phyloP scores from a whole-genome alignment of 768 basidiomycete species.

The Kwoniella pini region DNA sequence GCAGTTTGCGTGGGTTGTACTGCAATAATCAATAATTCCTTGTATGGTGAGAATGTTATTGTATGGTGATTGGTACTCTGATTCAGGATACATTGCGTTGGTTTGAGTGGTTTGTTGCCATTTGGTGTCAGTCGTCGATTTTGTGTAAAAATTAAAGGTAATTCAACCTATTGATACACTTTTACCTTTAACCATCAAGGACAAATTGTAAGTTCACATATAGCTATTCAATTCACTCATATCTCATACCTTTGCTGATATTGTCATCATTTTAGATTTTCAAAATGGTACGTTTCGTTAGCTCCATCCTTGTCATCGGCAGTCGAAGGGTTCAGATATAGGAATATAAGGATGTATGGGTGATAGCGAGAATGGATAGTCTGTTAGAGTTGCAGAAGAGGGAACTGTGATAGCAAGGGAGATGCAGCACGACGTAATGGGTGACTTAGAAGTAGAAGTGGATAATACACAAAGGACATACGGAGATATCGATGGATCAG shows the following conservation, averaged over 20 bases:
- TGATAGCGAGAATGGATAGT: not conserved
- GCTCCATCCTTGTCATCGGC: no score
- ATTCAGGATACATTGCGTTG: not conserved
- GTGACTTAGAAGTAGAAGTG: no score
- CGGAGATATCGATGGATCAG: no score
- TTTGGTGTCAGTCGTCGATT: not conserved
- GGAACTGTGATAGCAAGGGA: no score
- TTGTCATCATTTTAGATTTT: conserved; percentile 13
- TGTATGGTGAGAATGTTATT: no score
- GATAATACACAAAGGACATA: no score
- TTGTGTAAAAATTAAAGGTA: not conserved
- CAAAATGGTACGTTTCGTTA: conserved; percentile 27
- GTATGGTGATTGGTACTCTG: no score
- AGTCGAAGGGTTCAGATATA: not conserved
- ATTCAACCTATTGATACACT: not conserved
- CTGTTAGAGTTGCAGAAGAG: not conserved
- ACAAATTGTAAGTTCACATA: conserved; percentile 20
- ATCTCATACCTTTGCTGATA: not conserved
- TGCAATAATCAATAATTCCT: no score
- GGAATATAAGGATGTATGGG: not conserved
- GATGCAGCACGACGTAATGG: no score
- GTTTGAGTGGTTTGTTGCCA: no score
- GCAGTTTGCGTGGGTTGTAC: no score
- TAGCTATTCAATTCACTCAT: not conserved
- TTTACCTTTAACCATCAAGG: conserved; percentile 17